Conservation (phyloP, 2,329 filamentous ascomycete genomes). For the Ilyonectria sp. region DNA sequence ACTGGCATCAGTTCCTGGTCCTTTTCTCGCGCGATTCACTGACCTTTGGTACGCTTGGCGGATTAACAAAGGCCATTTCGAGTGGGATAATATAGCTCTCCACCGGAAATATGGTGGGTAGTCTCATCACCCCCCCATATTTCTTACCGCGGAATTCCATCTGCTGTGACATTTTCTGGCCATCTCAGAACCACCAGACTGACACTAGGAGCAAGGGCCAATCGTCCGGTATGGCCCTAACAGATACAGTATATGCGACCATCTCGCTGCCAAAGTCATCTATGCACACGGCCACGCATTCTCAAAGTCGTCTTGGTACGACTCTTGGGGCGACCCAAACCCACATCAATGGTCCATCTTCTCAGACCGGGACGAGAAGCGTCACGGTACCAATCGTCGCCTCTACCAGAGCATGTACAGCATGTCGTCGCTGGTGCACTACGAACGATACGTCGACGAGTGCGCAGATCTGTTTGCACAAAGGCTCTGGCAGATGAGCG, state of each 20-base stretch:
- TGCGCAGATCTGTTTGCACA: constrained; percentile 9
- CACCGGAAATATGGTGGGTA: too few species aligned
- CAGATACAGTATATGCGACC: constrained; percentile 18
- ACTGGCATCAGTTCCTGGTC: too few species aligned
- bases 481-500: constrained; percentile 10
- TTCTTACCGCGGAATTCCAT: too few species aligned
- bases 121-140: too few species aligned
- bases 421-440: constrained; percentile 18
- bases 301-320: constrained; percentile 16
- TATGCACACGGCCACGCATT: constrained; percentile 6
- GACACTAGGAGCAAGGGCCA: too few species aligned
- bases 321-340: constrained; percentile 9
- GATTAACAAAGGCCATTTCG: too few species aligned
- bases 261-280: constrained; percentile 8
- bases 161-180: too few species aligned
- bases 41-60: too few species aligned
- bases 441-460: constrained; percentile 20
- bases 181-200: too few species aligned
- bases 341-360: constrained; percentile 10
- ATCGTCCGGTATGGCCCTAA: constrained; percentile 18
- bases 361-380: constrained; percentile 8
- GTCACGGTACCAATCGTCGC: constrained; percentile 7
- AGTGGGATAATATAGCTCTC: too few species aligned
- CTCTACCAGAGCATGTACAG: constrained; percentile 18
- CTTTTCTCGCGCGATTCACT: too few species aligned